phyloP scores from a whole-genome alignment of 208 protist species.

The Wallacemonas sp. region DNA sequence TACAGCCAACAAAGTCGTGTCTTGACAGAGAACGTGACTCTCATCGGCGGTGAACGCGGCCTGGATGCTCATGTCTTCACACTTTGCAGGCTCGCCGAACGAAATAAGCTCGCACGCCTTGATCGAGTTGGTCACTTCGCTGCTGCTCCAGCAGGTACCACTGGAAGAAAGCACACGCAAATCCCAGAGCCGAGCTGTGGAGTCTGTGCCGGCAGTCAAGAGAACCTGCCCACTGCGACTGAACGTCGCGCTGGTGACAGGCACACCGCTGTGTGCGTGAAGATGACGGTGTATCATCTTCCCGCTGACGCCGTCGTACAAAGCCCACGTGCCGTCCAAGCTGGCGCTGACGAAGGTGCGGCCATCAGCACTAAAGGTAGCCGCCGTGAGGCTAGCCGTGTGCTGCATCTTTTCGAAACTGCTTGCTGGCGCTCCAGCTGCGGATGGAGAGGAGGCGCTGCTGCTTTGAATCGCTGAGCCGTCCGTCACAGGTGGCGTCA shows the following conservation, averaged over 20 bases:
- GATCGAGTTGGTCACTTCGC: constrained; percentile 10
- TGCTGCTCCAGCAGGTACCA: constrained; percentile 19
- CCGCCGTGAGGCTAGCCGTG: constrained; percentile 63
- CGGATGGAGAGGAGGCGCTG: constrained; percentile 1
- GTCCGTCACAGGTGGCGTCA: constrained; percentile 47
- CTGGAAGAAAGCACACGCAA: constrained; percentile 36
- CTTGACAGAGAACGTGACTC: constrained; percentile 70
- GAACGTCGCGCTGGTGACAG: constrained; percentile 80
- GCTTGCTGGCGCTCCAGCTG: constrained; percentile 1
- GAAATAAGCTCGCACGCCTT: constrained; percentile 50
- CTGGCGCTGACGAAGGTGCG: constrained; percentile 62
- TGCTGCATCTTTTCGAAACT: constrained; percentile 35
- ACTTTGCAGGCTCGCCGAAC: constrained; percentile 77
- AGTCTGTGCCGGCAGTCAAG: constrained; percentile 86
- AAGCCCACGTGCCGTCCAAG: constrained; percentile 70
- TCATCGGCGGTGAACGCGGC: constrained; percentile 75
- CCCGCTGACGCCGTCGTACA: constrained; percentile 80
- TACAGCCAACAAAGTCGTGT: constrained; percentile 56
- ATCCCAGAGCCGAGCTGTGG: constrained; percentile 79
- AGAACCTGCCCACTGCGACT: constrained; percentile 79
- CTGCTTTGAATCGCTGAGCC: constrained; percentile 19
- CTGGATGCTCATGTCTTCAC: constrained; percentile 69
- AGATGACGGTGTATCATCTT: constrained; percentile 51
- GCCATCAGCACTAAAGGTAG: constrained; percentile 60
- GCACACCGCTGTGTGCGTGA: constrained; percentile 68